Evolutionary conservation across 116 monocot species (phyloP), one percentile per base, ranked within the genome.

Genomic region (Cymodocea nodosa): DNA sequence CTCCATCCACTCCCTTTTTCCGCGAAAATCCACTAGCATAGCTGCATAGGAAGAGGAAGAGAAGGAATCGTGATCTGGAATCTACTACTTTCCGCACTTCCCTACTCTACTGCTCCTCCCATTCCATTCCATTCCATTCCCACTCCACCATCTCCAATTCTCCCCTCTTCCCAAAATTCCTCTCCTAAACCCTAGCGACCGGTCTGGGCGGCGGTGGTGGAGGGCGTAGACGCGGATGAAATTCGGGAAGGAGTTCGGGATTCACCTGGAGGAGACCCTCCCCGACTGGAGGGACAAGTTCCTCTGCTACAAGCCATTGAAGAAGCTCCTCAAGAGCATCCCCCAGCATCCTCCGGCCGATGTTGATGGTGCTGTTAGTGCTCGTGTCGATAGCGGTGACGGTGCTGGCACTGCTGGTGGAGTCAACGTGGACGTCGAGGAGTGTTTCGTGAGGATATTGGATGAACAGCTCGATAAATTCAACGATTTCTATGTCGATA

Each of bases 211-310:
- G 44, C 44, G 9, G 9, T 0, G 44, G 44, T 44, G 44, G 44
- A 44, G 44, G 44, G 44, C 44, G 44, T 8, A 10, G 44, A 44
- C 44, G 44, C 52, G 40, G 35, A 92, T 93, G 93, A 93, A 93
- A 59, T 93, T 93, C 35, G 93, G 93, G 19, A 93, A 93, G 80
- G 93, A 93, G 80, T 93, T 93, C 78, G 54, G 69, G 78, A 89
- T 71, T 59, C 93, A 93, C 55, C 75, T 93, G 60, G 86, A 93
- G 82, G 86, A 89, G 65, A 85, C 93, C 34, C 75, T 93, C 30
- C 93, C 93, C 71, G 93, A 83, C 36, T 93, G 93, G 93, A 70
- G 93, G 79, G 93, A 93, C 76, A 93, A 93, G 80, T 93, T 86
- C 73, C 70, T 93, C 62, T 71, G 79, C 57, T 93, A 93, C 78